These are phyloP conservation scores for Penicillium desertorum DNA, from an alignment of 495 filamentous ascomycete species.

Conservation along the genomic window DNA sequence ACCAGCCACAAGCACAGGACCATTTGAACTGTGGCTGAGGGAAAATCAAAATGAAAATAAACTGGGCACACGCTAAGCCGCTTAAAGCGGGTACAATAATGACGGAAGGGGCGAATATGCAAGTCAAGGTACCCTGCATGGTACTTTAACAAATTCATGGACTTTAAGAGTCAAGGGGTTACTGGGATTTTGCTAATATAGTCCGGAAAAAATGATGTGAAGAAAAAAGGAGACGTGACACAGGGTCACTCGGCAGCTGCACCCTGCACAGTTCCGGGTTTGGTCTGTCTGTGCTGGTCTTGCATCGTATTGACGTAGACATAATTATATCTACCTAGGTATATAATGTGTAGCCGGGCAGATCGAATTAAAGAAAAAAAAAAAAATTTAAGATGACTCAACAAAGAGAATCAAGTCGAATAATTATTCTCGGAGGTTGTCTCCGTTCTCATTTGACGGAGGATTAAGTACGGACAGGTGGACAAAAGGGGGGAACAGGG, in stretches of 20 bases:
- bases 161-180: background rate
- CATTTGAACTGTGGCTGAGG: constrained; percentile 2
- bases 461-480: constrained; percentile 7
- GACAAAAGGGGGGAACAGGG: constrained; percentile 18
- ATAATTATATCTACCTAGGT: no score
- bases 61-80: constrained; percentile 14
- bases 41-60: constrained; percentile 13
- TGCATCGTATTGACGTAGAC: constrained; percentile 13
- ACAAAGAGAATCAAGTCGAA: background rate
- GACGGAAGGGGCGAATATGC: constrained; percentile 43
- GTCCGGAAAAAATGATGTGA: constrained; percentile 9
- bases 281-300: constrained; percentile 21
- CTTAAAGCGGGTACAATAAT: constrained; percentile 22
- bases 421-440: background rate
- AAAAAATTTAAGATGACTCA: background rate
- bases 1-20: constrained; percentile 7
- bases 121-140: constrained; percentile 27
- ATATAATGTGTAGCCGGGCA: background rate
- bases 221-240: constrained; percentile 6
- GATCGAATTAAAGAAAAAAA: background rate
- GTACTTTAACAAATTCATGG: constrained; percentile 4
- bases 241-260: constrained; percentile 21
- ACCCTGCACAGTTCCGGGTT: constrained; percentile 24
- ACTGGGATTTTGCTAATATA: constrained; percentile 1
- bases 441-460: constrained; percentile 1